Base-by-base conservation (phyloP, 2,329 filamentous ascomycete species). In the Cladorrhinum sp. region DNA sequence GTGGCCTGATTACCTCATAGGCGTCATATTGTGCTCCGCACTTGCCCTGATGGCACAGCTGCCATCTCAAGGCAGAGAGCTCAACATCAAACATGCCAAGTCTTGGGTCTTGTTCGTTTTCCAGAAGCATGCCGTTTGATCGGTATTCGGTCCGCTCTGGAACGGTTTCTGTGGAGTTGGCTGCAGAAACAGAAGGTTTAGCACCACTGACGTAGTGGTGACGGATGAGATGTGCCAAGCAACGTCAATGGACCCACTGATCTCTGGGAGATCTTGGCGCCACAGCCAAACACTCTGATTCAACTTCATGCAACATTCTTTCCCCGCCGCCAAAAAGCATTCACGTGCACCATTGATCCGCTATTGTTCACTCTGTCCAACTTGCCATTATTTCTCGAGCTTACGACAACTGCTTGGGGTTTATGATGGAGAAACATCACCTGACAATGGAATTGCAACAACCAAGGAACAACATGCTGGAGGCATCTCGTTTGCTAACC, bases 1-100 rank as follows among this genome's bases (percentile, higher is more conserved):
- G 38, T 24, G 41, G 24, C 9, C 51, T 27, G 50, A 57, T 66
- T 66, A 64, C 62, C 57, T 66, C 64, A 63, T 62, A 48, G 50
- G 60, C 64, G 62, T 66, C 64, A 64, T 58, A 16, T 57, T 25
- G 48, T 50, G 36, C 22, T 27, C 7, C 29, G 13, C 6, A 6
- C 36, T 13, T 16, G 50, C 12, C 27, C 12, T 32, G n/a, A n/a
- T n/a, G n/a, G n/a, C n/a, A 6, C 27, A 32, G 6, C 27, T 32
- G 27, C 12, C 50, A 9, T 29, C 7, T 38, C 23, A 54, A n/a
- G 51, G 25, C n/a, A 45, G 3, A 45, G 16, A n/a, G 20, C 18
- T 18, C 20, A 52, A 51, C 20, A 16, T 9, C 13, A 55, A 24
- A 23, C 18, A 55, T n/a, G 32, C 20, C 53, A 41, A 41, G 36